A percentile compares a stretch with the other conserved stretches of the same genome.
Conservation (phyloP, 345 rosid species). For the Gynandropsis gynandra region DNA sequence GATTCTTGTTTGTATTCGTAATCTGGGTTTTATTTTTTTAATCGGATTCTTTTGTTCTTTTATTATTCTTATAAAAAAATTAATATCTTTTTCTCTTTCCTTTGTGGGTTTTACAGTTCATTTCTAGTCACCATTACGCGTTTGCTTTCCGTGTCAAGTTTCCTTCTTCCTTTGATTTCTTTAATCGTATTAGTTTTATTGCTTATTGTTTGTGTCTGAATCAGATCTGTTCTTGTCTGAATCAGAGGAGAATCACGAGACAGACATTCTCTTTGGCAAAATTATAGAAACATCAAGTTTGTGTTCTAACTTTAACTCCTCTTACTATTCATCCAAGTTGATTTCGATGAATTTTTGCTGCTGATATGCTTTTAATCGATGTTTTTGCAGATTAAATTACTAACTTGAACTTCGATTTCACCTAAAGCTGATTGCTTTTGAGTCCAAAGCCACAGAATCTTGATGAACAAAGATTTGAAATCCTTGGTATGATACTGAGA, state of each 20-base stretch:
- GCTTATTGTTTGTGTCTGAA: background rate
- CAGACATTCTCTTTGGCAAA: slow-evolving; percentile 38
- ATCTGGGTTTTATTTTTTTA: slow-evolving; percentile 4
- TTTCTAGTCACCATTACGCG: slow-evolving; percentile 50
- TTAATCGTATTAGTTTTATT: slow-evolving; percentile 14
- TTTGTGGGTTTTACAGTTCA: slow-evolving; percentile 40
- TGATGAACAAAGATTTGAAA: too few species aligned
- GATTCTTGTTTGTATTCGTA: slow-evolving; percentile 12
- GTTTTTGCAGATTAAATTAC: slow-evolving; percentile 34
- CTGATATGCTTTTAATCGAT: slow-evolving; percentile 10
- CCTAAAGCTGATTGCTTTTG: background rate
- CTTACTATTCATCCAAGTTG: background rate
- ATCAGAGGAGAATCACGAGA: slow-evolving; percentile 3
- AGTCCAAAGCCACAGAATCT: slow-evolving; percentile 9
- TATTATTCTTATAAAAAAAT: slow-evolving; percentile 1
- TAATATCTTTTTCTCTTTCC: slow-evolving; percentile 2
- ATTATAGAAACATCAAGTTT: slow-evolving; percentile 8
- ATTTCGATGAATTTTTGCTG: too few species aligned
- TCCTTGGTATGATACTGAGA: too few species aligned
- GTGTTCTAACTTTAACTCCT: background rate
- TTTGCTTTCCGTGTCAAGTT: slow-evolving; percentile 23
- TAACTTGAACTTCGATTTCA: slow-evolving; percentile 12
- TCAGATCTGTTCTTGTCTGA: slow-evolving; percentile 51
- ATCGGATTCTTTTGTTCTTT: too few species aligned
- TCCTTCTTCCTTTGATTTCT: slow-evolving; percentile 22